A percentile compares a stretch with the other conserved stretches of the same genome.
These are phyloP conservation scores for Penicillium vulpinum DNA, from an alignment of 2,329 filamentous ascomycete species.

Conservation along the genomic window DNA sequence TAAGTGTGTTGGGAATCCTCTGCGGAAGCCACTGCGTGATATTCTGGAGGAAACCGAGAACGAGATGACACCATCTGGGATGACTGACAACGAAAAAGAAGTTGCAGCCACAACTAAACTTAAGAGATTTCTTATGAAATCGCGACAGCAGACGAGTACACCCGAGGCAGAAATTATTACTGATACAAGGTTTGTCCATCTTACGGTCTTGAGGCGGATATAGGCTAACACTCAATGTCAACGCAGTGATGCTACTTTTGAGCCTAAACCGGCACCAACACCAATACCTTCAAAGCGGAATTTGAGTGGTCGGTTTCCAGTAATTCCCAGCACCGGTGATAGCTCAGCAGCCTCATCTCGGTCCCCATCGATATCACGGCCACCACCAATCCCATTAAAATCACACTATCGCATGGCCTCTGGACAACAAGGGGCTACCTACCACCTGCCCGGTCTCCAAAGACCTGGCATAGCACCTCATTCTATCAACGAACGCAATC, in stretches of 20 bases:
- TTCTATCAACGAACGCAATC: slow-evolving; percentile 59
- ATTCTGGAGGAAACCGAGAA: slow-evolving; percentile 66
- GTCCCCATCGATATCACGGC: slow-evolving; percentile 65
- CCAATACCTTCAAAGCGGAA: slow-evolving; percentile 55
- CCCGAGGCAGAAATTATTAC: slow-evolving; percentile 49
- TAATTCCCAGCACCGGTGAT: slow-evolving; percentile 49
- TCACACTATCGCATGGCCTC: slow-evolving; percentile 71
- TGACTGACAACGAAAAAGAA: slow-evolving; percentile 61
- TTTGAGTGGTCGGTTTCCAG: slow-evolving; percentile 58
- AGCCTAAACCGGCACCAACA: slow-evolving; percentile 70
- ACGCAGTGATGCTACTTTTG: slow-evolving; percentile 68
- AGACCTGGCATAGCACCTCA: slow-evolving; percentile 73
- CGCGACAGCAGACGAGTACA: slow-evolving; percentile 41
- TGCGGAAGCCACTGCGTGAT: slow-evolving; percentile 74
- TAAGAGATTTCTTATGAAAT: slow-evolving; percentile 56
- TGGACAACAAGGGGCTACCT: slow-evolving; percentile 38
- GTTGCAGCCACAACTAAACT: slow-evolving; percentile 61
- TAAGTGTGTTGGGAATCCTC: slow-evolving; percentile 84
- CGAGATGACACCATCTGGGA: slow-evolving; percentile 58
- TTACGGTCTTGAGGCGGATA: not conserved
- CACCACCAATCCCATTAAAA: slow-evolving; percentile 75
- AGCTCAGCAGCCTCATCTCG: slow-evolving; percentile 68
- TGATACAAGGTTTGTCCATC: slow-evolving; percentile 42
- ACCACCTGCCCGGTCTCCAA: slow-evolving; percentile 53
- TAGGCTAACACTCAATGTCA: slow-evolving; percentile 10